Evolutionary conservation across 371 early-diverging fungal species (phyloP).

Genomic region (Mucor velutinosus): DNA sequence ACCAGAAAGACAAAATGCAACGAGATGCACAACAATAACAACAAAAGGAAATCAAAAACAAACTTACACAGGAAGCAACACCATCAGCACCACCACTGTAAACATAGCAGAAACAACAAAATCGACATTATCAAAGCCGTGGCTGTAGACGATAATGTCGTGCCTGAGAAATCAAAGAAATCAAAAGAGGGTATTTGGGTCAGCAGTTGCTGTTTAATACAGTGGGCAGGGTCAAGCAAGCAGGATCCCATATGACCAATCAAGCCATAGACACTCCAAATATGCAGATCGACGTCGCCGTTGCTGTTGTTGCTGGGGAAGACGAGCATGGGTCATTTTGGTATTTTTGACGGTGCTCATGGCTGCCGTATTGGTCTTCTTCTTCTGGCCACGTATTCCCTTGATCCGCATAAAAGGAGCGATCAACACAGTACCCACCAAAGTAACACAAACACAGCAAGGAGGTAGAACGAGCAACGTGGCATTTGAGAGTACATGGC

Average conservation of each 20-base stretch:
- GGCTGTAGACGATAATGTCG: not conserved
- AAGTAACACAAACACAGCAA: conserved; percentile 24
- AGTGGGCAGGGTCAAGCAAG: not conserved
- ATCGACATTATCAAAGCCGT: not conserved
- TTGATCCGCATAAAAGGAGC: conserved; percentile 38
- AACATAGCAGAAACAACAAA: not conserved
- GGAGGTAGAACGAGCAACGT: conserved; percentile 23
- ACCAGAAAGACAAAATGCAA: not conserved
- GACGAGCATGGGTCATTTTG: conserved; percentile 20
- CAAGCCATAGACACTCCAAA: not conserved
- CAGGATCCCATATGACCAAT: not conserved
- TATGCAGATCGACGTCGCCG: not conserved
- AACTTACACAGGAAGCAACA: not conserved
- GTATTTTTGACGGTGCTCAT: conserved; percentile 20
- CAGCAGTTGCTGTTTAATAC: conserved; percentile 10
- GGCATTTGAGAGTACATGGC: conserved; percentile 33
- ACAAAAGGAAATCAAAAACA: not conserved
- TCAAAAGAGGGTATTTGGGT: conserved; percentile 1
- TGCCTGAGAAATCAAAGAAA: not conserved
- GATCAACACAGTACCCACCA: conserved; percentile 11
- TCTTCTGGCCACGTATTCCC: conserved; percentile 38
- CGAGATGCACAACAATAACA: not conserved
- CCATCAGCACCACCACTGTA: not conserved
- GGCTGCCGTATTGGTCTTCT: conserved; percentile 16
- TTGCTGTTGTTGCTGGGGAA: conserved; percentile 6